These are phyloP conservation scores for Chrysoporthe puriensis DNA, from an alignment of 2,329 filamentous ascomycete species.

Conservation along the genomic window DNA sequence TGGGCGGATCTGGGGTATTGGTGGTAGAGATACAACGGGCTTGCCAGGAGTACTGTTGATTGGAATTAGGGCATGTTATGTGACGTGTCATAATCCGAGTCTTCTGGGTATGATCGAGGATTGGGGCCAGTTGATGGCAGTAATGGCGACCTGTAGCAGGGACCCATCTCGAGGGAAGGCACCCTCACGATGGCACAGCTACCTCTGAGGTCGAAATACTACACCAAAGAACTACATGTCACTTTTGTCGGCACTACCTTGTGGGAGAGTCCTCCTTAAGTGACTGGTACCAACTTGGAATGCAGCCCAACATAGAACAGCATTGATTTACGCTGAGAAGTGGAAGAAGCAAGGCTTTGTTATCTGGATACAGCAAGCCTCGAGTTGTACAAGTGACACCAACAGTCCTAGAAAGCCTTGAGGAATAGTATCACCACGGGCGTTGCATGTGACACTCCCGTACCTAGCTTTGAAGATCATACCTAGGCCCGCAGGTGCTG, in stretches of 20 bases:
- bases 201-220: neutral
- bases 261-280: neutral
- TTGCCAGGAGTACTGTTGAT: neutral
- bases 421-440: neutral
- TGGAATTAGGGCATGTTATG: neutral
- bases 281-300: neutral
- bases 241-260: neutral
- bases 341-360: neutral
- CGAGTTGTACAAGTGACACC: neutral
- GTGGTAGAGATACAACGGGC: neutral
- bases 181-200: neutral
- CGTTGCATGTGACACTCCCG: neutral
- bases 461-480: neutral
- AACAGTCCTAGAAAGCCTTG: neutral
- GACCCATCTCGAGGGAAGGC: neutral
- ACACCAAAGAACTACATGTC: neutral
- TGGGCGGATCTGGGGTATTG: constrained; percentile 10
- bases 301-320: neutral
- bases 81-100: neutral
- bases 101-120: neutral
- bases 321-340: neutral
- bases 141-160: neutral
- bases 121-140: neutral
- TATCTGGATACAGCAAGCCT: neutral
- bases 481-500: neutral